These are phyloP conservation scores for Tagetes erecta DNA, from an alignment of 129 eudicot species.

Conservation along the genomic window DNA sequence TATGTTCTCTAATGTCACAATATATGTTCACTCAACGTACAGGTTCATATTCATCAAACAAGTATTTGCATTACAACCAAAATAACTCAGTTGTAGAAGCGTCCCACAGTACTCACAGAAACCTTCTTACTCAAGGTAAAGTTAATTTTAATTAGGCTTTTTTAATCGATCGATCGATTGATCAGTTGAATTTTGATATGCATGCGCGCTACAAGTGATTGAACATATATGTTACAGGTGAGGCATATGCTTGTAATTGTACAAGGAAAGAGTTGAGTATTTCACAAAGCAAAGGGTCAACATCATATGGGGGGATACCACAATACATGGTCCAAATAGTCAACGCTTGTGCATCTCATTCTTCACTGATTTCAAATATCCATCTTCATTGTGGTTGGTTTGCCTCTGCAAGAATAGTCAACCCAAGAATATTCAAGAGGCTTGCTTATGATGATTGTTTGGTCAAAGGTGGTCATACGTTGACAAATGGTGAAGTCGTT, in stretches of 20 bases:
- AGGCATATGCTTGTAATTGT: conserved; percentile 19
- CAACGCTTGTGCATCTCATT: conserved; percentile 56
- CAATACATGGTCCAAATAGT: conserved; percentile 67
- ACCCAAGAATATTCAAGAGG: conserved; percentile 67
- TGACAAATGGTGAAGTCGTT: conserved; percentile 55
- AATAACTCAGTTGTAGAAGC: conserved; percentile 24
- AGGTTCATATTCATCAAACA: conserved; percentile 43
- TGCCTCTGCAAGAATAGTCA: conserved; percentile 71
- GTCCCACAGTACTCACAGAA: conserved; percentile 37
- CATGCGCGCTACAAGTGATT: background rate
- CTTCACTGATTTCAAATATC: conserved; percentile 62
- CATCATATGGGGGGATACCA: conserved; percentile 52
- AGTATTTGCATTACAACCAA: conserved; percentile 26
- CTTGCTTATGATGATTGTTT: conserved; percentile 68
- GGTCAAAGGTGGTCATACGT: conserved; percentile 53
- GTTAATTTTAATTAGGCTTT: background rate
- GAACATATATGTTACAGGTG: conserved; percentile 24
- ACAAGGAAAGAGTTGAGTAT: conserved; percentile 63
- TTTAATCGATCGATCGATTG: background rate
- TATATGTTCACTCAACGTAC: background rate
- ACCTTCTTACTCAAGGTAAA: conserved; percentile 54
- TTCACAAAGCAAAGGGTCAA: conserved; percentile 60
- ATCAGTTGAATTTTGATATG: background rate
- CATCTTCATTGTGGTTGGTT: conserved; percentile 79
- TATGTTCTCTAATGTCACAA: background rate